These are phyloP conservation scores for Plantago elongata DNA, from an alignment of 257 asterid genomes.

Conservation along the genomic window DNA sequence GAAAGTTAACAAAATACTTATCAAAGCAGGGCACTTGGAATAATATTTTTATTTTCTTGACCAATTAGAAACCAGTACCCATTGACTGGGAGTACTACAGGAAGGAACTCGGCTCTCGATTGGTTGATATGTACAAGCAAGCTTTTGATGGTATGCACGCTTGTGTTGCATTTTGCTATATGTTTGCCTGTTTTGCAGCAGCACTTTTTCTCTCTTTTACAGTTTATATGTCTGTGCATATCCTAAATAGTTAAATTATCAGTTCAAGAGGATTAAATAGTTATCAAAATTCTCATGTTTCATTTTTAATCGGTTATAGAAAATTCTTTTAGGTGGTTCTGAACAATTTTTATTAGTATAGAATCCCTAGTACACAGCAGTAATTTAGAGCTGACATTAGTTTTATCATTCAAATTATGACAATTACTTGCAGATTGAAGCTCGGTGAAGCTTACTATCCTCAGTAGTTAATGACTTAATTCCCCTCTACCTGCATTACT, in stretches of 20 bases:
- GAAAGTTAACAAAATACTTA: background rate
- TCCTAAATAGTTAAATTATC: too few relatives aligned
- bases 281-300: too few relatives aligned
- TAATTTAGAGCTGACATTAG: too few relatives aligned
- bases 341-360: too few relatives aligned
- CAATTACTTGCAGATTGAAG: background rate
- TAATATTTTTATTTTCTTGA: background rate
- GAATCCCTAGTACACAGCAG: too few relatives aligned
- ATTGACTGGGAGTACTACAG: conserved; percentile 91
- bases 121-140: conserved; percentile 94
- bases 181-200: background rate
- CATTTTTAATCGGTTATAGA: too few relatives aligned
- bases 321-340: too few relatives aligned
- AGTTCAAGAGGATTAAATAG: too few relatives aligned
- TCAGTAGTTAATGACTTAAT: too few relatives aligned
- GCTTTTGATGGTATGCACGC: conserved; percentile 71
- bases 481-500: background rate
- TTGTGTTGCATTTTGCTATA: conserved; percentile 7
- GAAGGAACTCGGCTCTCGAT: conserved; percentile 81
- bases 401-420: background rate
- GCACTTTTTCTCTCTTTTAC: background rate
- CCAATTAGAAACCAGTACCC: conserved; percentile 85
- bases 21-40: conserved; percentile 1
- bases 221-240: too few relatives aligned
- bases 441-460: background rate